Base-by-base conservation (phyloP, 106 monocot species). In the Chionographis japonica region DNA sequence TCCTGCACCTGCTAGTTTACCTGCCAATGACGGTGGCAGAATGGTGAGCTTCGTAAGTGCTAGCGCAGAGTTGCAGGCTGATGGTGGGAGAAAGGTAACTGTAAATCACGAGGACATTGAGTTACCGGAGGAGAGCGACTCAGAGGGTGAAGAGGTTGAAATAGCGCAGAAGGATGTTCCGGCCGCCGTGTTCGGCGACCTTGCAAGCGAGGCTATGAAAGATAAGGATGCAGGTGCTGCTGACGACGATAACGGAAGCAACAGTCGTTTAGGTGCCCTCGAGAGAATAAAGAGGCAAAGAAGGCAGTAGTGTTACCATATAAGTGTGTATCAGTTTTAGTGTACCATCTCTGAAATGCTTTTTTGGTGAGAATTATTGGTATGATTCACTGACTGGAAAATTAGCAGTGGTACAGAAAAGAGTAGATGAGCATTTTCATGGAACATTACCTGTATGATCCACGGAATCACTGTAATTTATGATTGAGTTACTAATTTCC, bases 281-380 rank as follows among this genome's bases (percentile, higher is more conserved):
- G 92, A 98, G 72, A 92, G 98, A 65, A 85, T 98, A 52, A 98
- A 98, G 79, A 85, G 98, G 61, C 86, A 80, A 67, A 70, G 87
- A 17, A 71, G 74, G 50, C 92, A 90, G 52, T 88, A 69, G 35
- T 16, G n/a, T 16, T 16, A 56, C 13, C 56, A 0, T 56, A 0
- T 56, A 16, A 15, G 56, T 56, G 14, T 56, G 13, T 15, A 56
- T 16, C 10, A 4, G 17, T 56, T 12, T 15, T 12, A 14, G 13
- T 39, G 27, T 27, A 27, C 27, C 27, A 27, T 27, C 27, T 27
- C 1, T 27, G 27, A 0, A 27, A 27, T 27, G 27, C 27, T 27
- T 27, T 27, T 27, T 27, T 27, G 27, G 27, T 27, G 27, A 27
- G 27, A 1, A 27, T 27, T 27, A 27, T 27, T 27, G 27, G 27